phyloP scores from a whole-genome alignment of 108 stramenopile genomes.

The Fragilaria crotonensis region DNA sequence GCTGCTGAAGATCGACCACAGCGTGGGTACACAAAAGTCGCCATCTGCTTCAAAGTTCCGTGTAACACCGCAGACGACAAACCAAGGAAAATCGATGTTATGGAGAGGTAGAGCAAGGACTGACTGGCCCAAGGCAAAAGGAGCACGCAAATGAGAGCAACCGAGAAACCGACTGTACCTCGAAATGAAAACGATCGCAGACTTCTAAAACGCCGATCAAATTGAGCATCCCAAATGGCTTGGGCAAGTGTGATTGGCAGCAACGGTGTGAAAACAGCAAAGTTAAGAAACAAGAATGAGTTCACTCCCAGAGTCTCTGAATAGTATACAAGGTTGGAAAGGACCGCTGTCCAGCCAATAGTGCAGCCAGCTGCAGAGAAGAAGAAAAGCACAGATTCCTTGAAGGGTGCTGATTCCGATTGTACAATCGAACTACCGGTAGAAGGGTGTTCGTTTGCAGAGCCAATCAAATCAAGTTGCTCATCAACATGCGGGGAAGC shows the following conservation, averaged over 20 bases:
- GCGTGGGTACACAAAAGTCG: slow-evolving; percentile 21
- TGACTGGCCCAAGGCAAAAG: slow-evolving; percentile 1
- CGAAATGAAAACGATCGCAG: slow-evolving; percentile 21
- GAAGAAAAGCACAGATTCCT: slow-evolving; percentile 4
- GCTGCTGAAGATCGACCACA: slow-evolving; percentile 24
- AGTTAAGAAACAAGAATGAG: slow-evolving; percentile 28
- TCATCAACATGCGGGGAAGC: no score
- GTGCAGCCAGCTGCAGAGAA: slow-evolving; percentile 4
- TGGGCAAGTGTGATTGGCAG: slow-evolving; percentile 31
- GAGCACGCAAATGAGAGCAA: slow-evolving; percentile 10
- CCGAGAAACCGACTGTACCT: slow-evolving; percentile 17
- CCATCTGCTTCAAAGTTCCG: slow-evolving; percentile 40
- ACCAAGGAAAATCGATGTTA: slow-evolving; percentile 6
- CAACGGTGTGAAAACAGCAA: slow-evolving; percentile 24
- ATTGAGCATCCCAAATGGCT: slow-evolving; percentile 21
- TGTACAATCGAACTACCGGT: no score
- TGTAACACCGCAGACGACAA: slow-evolving; percentile 17
- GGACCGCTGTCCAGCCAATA: slow-evolving; percentile 7
- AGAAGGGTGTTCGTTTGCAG: no score
- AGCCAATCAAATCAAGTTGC: no score
- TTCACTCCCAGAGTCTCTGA: slow-evolving; percentile 14
- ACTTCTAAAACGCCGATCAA: slow-evolving; percentile 15
- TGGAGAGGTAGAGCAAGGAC: slow-evolving; percentile 1
- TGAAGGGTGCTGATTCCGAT: not conserved
- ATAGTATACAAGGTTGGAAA: slow-evolving; percentile 38